Evolutionary conservation across 2,329 filamentous ascomycete species (phyloP).

Genomic region (Neoarthrinium moseri): DNA sequence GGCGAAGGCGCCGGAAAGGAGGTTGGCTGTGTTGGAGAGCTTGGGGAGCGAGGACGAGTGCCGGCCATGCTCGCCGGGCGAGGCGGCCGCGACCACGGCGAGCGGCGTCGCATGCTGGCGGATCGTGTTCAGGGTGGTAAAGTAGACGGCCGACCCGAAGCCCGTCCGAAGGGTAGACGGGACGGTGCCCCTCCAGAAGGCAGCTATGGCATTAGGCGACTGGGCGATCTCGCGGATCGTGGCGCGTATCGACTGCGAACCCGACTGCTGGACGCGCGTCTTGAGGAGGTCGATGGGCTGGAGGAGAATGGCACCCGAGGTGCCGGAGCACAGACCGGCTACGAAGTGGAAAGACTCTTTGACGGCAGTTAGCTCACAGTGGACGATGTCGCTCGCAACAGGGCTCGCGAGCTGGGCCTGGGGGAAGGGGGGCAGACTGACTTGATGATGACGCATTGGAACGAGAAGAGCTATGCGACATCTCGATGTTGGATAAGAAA

Average conservation of each 20-base stretch:
- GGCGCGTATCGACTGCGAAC: slow-evolving; percentile 63
- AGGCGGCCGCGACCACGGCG: slow-evolving; percentile 20
- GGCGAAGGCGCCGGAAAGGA: slow-evolving; percentile 80
- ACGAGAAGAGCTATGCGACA: slow-evolving; percentile 10
- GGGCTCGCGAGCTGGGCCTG: no score
- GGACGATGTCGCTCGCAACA: no score
- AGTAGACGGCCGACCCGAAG: slow-evolving; percentile 91
- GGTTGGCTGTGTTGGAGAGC: slow-evolving; percentile 79
- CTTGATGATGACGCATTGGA: slow-evolving; percentile 13
- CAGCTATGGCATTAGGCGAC: slow-evolving; percentile 61
- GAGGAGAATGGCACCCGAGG: slow-evolving; percentile 83
- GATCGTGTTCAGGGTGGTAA: slow-evolving; percentile 80
- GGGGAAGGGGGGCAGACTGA: neutral
- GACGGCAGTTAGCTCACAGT: neutral
- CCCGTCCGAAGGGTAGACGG: slow-evolving; percentile 93
- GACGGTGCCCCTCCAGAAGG: slow-evolving; percentile 88
- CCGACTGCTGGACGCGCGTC: slow-evolving; percentile 89
- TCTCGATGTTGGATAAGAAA: slow-evolving; percentile 1
- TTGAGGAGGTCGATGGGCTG: slow-evolving; percentile 97
- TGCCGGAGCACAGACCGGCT: slow-evolving; percentile 83
- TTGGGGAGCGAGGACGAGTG: slow-evolving; percentile 75
- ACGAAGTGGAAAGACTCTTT: slow-evolving; percentile 76
- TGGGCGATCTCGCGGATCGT: slow-evolving; percentile 70
- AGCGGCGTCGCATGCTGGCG: slow-evolving; percentile 63
- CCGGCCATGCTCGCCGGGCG: neutral